phyloP scores from a whole-genome alignment of 1,139 yeast species.

The Scheffersomyces stambukii region DNA sequence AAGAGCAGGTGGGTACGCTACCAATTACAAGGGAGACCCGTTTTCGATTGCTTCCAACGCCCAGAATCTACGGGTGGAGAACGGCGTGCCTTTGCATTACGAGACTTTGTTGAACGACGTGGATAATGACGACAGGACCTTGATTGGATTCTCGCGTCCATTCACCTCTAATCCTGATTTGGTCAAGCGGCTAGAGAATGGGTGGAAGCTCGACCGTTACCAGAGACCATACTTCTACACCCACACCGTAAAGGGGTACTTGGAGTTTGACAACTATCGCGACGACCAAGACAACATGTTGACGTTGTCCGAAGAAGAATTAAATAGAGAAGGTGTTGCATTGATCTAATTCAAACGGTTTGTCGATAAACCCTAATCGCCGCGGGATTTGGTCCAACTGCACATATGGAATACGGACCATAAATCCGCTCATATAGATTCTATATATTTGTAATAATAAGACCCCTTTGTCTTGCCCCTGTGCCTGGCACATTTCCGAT shows the following conservation, averaged over 20 bases:
- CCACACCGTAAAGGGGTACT: slow-evolving; percentile 17
- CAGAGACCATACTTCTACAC: slow-evolving; percentile 20
- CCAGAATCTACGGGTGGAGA: slow-evolving; percentile 8
- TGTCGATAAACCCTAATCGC: neutral
- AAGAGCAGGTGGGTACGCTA: slow-evolving; percentile 16
- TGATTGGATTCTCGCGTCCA: slow-evolving; percentile 43
- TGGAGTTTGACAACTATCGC: slow-evolving; percentile 12
- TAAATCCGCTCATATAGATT: no score
- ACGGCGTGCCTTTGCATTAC: slow-evolving; percentile 10
- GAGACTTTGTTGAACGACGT: slow-evolving; percentile 12
- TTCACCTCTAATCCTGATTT: slow-evolving; percentile 50
- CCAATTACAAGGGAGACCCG: slow-evolving; percentile 12
- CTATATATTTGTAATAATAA: no score
- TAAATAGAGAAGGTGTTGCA: slow-evolving; percentile 8
- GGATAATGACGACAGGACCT: slow-evolving; percentile 24
- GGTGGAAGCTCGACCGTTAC: slow-evolving; percentile 14
- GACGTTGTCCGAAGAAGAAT: slow-evolving; percentile 6
- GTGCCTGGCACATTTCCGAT: no score
- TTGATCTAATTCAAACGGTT: slow-evolving; percentile 1
- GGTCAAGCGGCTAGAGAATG: slow-evolving; percentile 26
- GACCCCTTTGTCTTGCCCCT: no score
- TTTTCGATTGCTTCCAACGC: slow-evolving; percentile 14
- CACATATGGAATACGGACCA: no score
- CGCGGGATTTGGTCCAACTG: neutral
- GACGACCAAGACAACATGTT: slow-evolving; percentile 6